These are phyloP conservation scores for Rhynchospora tenuis DNA, from an alignment of 176 grass and related monocot species.

Conservation along the genomic window DNA sequence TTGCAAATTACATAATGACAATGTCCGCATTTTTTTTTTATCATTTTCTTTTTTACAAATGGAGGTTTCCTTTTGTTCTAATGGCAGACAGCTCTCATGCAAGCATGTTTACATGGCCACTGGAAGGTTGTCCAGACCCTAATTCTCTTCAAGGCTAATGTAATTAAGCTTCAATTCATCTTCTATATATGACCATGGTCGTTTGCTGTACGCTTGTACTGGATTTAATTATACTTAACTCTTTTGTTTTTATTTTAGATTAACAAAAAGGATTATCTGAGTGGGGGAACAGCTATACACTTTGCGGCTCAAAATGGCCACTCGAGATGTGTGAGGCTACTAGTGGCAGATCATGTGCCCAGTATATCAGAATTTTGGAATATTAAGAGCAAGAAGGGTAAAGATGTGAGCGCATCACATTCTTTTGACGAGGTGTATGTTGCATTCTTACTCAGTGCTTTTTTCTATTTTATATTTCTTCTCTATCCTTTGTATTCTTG, in stretches of 20 bases:
- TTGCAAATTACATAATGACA: neutral
- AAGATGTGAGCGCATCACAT: slow-evolving; percentile 19
- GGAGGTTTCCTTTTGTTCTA: slow-evolving; percentile 12
- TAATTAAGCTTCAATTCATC: slow-evolving; percentile 33
- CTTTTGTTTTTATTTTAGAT: slow-evolving; percentile 46
- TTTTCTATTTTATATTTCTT: neutral
- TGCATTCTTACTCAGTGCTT: slow-evolving; percentile 36
- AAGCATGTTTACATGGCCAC: slow-evolving; percentile 87
- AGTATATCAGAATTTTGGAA: slow-evolving; percentile 80
- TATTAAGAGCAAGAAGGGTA: slow-evolving; percentile 45
- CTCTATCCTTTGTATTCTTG: neutral
- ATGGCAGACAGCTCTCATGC: slow-evolving; percentile 89
- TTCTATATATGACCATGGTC: neutral
- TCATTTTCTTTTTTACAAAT: neutral
- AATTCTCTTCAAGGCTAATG: slow-evolving; percentile 98
- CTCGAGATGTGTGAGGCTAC: slow-evolving; percentile 70
- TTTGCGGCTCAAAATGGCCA: slow-evolving; percentile 94
- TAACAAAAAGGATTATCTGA: slow-evolving; percentile 81
- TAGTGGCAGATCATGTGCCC: slow-evolving; percentile 75
- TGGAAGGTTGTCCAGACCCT: slow-evolving; percentile 99
- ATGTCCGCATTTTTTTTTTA: too few species aligned
- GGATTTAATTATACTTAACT: slow-evolving; percentile 18
- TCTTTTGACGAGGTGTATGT: slow-evolving; percentile 66
- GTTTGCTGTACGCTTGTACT: neutral
- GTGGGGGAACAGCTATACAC: slow-evolving; percentile 82